Base-by-base conservation (phyloP, 257 asterid species). In the Solanum clarkiae region DNA sequence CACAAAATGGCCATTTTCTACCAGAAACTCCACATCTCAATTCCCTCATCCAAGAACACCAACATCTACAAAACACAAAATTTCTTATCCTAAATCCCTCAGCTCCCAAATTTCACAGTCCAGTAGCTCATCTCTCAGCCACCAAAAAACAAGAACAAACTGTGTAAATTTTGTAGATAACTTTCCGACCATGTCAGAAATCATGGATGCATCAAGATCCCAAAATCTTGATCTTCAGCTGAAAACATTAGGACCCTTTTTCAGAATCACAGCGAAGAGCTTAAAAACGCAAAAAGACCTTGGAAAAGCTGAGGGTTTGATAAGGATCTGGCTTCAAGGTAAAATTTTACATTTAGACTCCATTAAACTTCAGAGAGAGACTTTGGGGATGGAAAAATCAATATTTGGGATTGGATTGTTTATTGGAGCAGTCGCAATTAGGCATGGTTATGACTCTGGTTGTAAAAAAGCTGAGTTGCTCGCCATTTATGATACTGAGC, bases 361-460 rank as follows among this genome's bases (percentile, higher is more conserved):
- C 10, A 91, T 96, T 54, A 94, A 71, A 85, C 89, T 96, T 89
- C 82, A 85, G 26, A 92, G 90, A 70, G 98, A 93, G 83, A 94
- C 97, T 0, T 60, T 95, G 80, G 93, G 94, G 22, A 92, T 96
- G 96, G 94, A 95, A 87, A 95, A 92, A 84, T 96, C 99, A 4
- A 92, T 96, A 40, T 96, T 93, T 74, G 99, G 99, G 57, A 93
- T 96, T 45, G 98, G 99, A 10, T 87, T 96, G 93, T 96, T 95
- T 42, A 59, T 96, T 65, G 99, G 99, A 63, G 99, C 99, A 2
- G 94, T 92, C 24, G 99, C 99, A 13, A 91, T 94, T 18, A 87
- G 98, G 72, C 89, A 91, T 86, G 99, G 99, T 10, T 92, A 88
- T 57, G 97, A 94, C 24, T 87, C 91, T 66, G 97, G 98, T 1